Evolutionary conservation across 208 protist genomes (phyloP).

Genomic region (Crithidia brevicula): DNA sequence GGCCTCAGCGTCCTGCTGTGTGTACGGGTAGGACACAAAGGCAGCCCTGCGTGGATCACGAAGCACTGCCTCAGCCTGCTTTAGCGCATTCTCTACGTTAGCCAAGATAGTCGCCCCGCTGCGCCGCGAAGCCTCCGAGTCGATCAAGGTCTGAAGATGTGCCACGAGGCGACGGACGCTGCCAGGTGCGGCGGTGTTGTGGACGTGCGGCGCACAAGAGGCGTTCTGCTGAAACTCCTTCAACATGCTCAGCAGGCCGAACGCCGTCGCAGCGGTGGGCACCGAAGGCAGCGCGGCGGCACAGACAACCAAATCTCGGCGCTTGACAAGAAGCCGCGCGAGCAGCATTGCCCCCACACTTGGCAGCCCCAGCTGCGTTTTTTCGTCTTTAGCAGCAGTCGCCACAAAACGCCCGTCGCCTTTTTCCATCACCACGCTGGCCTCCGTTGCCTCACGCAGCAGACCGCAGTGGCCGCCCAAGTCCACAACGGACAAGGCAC

Average conservation of each 20-base stretch:
- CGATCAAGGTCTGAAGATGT: slow-evolving; percentile 1
- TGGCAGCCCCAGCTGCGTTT: not conserved
- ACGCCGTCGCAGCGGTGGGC: slow-evolving; percentile 7
- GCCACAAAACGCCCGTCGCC: no score
- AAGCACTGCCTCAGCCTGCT: slow-evolving; percentile 18
- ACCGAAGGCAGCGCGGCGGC: slow-evolving; percentile 16
- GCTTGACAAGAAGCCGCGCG: slow-evolving; percentile 15
- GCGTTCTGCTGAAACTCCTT: slow-evolving; percentile 9
- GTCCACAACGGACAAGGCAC: slow-evolving; percentile 21
- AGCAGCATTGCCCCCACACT: slow-evolving; percentile 2
- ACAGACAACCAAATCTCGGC: slow-evolving; percentile 20
- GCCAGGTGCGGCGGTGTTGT: not conserved
- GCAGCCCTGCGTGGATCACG: slow-evolving; percentile 3
- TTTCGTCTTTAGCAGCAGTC: not conserved
- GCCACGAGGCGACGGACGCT: slow-evolving; percentile 17
- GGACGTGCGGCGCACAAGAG: not conserved
- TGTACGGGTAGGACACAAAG: slow-evolving; percentile 20
- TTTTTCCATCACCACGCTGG: not conserved
- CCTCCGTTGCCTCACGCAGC: slow-evolving; percentile 10
- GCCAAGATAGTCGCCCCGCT: not conserved
- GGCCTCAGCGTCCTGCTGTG: not conserved
- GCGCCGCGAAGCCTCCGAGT: not conserved
- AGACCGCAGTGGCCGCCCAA: slow-evolving; percentile 22
- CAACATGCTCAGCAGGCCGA: slow-evolving; percentile 10
- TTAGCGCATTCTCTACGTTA: slow-evolving; percentile 15